Evolutionary conservation across 306 rosid genomes (phyloP).

Genomic region (Rosa rugosa): DNA sequence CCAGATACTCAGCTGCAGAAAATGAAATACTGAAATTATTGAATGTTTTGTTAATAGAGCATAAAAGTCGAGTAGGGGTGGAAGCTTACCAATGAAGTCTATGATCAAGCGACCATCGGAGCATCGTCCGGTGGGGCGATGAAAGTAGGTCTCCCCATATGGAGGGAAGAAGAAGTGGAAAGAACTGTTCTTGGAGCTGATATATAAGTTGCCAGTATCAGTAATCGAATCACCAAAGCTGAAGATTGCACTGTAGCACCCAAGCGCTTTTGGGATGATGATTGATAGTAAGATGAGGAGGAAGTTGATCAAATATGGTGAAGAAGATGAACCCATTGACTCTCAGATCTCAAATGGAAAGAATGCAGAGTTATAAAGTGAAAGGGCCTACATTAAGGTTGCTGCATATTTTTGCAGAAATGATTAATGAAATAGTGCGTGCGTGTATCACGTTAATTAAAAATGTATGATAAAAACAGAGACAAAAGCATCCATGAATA

Average conservation of each 20-base stretch:
- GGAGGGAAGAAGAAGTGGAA: constrained; percentile 17
- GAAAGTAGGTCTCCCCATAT: constrained; percentile 34
- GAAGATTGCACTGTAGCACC: constrained; percentile 38
- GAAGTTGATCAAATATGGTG: not conserved
- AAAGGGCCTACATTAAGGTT: not conserved
- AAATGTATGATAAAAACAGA: too few species aligned
- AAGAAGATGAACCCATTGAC: not conserved
- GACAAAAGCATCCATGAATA: not conserved
- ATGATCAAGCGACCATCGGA: constrained; percentile 36
- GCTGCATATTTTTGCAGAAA: not conserved
- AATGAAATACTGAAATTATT: not conserved
- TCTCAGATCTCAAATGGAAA: not conserved
- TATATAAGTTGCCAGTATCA: constrained; percentile 52
- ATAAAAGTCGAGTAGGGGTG: not conserved
- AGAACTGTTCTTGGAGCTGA: not conserved
- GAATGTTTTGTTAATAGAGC: not conserved
- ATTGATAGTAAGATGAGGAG: not conserved
- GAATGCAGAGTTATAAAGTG: not conserved
- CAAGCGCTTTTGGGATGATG: not conserved
- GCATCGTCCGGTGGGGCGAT: constrained; percentile 32
- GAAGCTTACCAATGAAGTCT: constrained; percentile 26
- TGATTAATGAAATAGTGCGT: not conserved
- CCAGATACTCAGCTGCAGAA: constrained; percentile 46
- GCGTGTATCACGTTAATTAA: not conserved
- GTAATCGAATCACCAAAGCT: constrained; percentile 65